Conservation (phyloP, 108 stramenopile genomes). For the Fragilaria crotonensis region DNA sequence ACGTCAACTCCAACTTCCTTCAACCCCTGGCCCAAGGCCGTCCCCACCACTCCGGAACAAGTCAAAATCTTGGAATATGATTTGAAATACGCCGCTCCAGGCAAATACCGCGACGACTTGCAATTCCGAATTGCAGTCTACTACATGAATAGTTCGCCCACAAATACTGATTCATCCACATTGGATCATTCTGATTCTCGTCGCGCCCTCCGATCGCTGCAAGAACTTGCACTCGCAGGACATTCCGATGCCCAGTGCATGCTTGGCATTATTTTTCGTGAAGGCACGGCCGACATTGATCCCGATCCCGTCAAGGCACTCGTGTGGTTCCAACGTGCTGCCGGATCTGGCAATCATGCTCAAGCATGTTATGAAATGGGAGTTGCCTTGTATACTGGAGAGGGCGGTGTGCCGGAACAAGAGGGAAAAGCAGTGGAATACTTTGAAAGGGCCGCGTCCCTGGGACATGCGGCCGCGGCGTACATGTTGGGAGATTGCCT, state of each 20-base stretch:
- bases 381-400: slow-evolving; percentile 51
- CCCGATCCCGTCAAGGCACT: slow-evolving; percentile 36
- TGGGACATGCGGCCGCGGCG: slow-evolving; percentile 49
- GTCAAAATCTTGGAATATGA: slow-evolving; percentile 17
- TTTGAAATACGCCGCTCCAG: background rate
- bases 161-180: too few species aligned
- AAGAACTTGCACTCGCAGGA: background rate
- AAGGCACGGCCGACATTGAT: slow-evolving; percentile 18
- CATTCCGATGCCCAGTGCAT: background rate
- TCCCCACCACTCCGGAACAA: slow-evolving; percentile 7
- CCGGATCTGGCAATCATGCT: slow-evolving; percentile 26
- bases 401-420: slow-evolving; percentile 40
- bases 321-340: slow-evolving; percentile 30
- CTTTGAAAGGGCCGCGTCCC: slow-evolving; percentile 34
- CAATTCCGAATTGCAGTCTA: slow-evolving; percentile 4
- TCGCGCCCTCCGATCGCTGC: background rate
- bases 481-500: slow-evolving; percentile 65
- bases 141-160: too few species aligned
- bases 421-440: slow-evolving; percentile 27
- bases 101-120: slow-evolving; percentile 1
- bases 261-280: background rate
- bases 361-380: slow-evolving; percentile 44
- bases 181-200: too few species aligned
- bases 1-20: background rate
- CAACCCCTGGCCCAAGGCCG: too few species aligned